These are phyloP conservation scores for Salix arbutifolia DNA, from an alignment of 345 rosid species.

Conservation along the genomic window DNA sequence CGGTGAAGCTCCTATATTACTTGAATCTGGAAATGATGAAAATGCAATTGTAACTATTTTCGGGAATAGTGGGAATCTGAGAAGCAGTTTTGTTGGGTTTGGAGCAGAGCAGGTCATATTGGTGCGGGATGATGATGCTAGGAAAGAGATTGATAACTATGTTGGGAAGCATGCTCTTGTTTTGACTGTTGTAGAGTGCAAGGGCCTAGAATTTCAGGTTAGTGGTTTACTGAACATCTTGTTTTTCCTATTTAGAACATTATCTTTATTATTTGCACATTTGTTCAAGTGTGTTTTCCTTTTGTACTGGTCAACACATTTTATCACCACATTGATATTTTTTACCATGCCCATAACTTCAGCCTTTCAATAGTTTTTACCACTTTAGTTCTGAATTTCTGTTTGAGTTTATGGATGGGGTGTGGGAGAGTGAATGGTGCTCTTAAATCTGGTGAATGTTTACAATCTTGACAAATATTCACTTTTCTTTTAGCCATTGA, in stretches of 20 bases:
- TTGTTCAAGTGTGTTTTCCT: not conserved
- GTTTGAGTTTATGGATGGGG: not conserved
- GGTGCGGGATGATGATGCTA: conserved; percentile 39
- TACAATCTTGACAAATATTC: not conserved
- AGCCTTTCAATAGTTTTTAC: not conserved
- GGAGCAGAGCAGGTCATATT: conserved; percentile 53
- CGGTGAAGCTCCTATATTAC: conserved; percentile 51
- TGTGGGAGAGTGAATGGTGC: not conserved
- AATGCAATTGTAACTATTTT: conserved; percentile 42
- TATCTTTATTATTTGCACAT: not conserved
- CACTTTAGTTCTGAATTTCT: not conserved
- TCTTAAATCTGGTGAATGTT: not conserved
- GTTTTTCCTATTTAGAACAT: not conserved
- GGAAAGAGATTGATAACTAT: conserved; percentile 20
- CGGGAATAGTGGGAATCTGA: conserved; percentile 23
- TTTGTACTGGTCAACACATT: not conserved
- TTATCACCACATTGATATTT: not conserved
- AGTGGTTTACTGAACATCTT: not conserved
- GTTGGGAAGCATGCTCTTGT: conserved; percentile 54
- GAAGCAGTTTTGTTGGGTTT: conserved; percentile 31
- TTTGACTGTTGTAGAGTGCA: conserved; percentile 43
- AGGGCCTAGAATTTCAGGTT: conserved; percentile 56
- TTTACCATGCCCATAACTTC: not conserved
- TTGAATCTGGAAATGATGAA: conserved; percentile 29
- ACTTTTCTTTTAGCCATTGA: not conserved